A percentile compares a stretch with the other conserved stretches of the same genome.
Conservation (phyloP, 139 green algal genomes). For the Deuterostichococcus epilithicus region DNA sequence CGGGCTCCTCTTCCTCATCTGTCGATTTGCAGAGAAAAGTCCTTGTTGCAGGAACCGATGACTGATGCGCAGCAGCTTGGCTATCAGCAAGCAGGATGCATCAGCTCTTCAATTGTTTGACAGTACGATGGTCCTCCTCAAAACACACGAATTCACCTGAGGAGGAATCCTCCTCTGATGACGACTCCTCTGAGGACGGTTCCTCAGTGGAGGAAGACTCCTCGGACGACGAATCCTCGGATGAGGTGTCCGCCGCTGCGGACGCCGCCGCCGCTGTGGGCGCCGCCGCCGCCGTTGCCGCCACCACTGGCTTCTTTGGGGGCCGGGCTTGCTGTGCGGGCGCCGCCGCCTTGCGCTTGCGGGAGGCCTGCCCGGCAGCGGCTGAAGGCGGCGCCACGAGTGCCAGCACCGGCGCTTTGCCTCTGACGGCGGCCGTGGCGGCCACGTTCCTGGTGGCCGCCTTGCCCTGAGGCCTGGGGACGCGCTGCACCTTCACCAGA, state of each 20-base stretch:
- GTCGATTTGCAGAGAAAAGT: too few relatives aligned
- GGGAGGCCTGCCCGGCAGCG: background rate
- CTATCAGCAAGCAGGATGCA: too few relatives aligned
- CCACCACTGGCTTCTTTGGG: background rate
- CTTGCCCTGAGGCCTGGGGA: background rate
- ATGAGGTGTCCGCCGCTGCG: too few relatives aligned
- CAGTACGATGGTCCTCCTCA: too few relatives aligned
- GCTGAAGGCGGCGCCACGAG: background rate
- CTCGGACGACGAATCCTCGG: background rate
- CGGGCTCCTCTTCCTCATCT: background rate
- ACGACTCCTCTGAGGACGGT: background rate
- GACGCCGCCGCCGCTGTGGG: too few relatives aligned
- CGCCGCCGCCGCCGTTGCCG: too few relatives aligned
- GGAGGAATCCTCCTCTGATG: background rate
- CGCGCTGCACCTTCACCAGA: background rate
- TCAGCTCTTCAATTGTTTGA: too few relatives aligned
- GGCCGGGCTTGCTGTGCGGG: background rate
- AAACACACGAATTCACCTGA: too few relatives aligned
- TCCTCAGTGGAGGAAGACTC: background rate
- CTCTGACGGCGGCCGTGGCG: too few relatives aligned
- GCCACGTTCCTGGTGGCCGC: too few relatives aligned
- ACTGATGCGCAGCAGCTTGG: too few relatives aligned
- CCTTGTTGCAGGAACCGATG: too few relatives aligned
- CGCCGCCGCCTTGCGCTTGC: background rate
- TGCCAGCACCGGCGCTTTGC: background rate